These are phyloP conservation scores for Fusarium keratoplasticum DNA, from an alignment of 2,329 filamentous ascomycete species.

Conservation along the genomic window DNA sequence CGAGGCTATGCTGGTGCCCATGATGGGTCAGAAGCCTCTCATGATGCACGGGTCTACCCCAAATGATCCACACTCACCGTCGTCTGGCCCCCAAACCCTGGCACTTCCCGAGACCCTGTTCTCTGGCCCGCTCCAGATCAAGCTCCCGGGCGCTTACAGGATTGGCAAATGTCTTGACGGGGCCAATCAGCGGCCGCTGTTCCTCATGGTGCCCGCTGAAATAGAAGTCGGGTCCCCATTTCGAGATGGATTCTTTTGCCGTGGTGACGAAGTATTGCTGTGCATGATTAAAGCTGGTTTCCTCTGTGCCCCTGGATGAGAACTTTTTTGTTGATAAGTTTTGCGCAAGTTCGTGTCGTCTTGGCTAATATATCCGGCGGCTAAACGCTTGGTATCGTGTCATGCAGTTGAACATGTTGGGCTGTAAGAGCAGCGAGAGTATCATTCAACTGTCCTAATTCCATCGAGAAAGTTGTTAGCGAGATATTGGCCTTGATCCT, in stretches of 20 bases:
- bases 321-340: background rate
- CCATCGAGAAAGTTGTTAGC: background rate
- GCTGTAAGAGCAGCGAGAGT: background rate
- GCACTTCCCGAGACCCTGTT: constrained; percentile 31
- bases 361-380: constrained; percentile 8
- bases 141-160: constrained; percentile 44
- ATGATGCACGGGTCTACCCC: constrained; percentile 33
- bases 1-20: constrained; percentile 32
- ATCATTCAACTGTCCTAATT: background rate
- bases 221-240: constrained; percentile 8
- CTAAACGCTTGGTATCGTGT: constrained; percentile 1
- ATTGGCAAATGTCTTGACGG: constrained; percentile 16
- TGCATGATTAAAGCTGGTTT: background rate
- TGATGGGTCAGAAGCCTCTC: constrained; percentile 29
- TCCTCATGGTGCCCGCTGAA: constrained; percentile 16
- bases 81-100: constrained; percentile 35
- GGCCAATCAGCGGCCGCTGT: constrained; percentile 37
- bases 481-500: background rate
- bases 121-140: constrained; percentile 31
- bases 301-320: constrained; percentile 4
- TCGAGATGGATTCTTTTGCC: constrained; percentile 14
- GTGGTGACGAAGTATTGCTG: constrained; percentile 11
- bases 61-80: constrained; percentile 19
- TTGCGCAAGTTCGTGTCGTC: background rate
- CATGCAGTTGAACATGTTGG: background rate